Evolutionary conservation across 768 basidiomycete species (phyloP).

Genomic region (Boletellus emodensis): DNA sequence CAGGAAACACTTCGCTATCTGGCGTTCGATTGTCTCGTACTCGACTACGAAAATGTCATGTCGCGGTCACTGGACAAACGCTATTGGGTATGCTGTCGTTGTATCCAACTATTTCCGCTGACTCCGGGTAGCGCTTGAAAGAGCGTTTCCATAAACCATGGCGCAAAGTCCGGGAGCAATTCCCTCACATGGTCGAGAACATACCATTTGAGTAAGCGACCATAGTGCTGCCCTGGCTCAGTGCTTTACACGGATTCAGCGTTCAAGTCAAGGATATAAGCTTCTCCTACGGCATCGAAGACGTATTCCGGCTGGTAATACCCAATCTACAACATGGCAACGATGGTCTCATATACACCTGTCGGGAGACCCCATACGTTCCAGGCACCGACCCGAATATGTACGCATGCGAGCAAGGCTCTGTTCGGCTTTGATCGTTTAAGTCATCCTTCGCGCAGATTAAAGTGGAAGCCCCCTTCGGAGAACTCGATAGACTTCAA

Average conservation of each 20-base stretch:
- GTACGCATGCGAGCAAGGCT: constrained; percentile 69
- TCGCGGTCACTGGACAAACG: constrained; percentile 74
- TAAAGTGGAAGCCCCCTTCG: constrained; percentile 99
- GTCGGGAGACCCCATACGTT: constrained; percentile 76
- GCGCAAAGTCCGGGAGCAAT: constrained; percentile 59
- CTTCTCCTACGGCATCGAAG: constrained; percentile 81
- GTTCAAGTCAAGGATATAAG: constrained; percentile 86
- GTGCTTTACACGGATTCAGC: constrained; percentile 38
- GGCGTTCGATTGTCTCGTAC: constrained; percentile 90
- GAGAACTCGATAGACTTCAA: constrained; percentile 99
- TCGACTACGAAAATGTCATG: constrained; percentile 87
- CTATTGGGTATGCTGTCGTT: constrained; percentile 66
- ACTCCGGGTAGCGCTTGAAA: constrained; percentile 44
- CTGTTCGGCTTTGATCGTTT: not conserved
- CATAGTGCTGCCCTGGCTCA: not conserved
- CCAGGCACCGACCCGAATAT: constrained; percentile 85
- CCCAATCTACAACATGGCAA: constrained; percentile 85
- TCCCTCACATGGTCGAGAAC: constrained; percentile 57
- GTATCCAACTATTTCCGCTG: constrained; percentile 1
- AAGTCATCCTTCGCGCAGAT: constrained; percentile 39
- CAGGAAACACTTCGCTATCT: constrained; percentile 82
- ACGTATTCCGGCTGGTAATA: constrained; percentile 81
- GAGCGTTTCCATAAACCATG: constrained; percentile 84
- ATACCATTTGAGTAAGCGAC: constrained; percentile 81
- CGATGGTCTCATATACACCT: constrained; percentile 96